A percentile compares a stretch with the other conserved stretches of the same genome.
phyloP scores from a whole-genome alignment of 257 asterid species.

The Perilla frutescens region DNA sequence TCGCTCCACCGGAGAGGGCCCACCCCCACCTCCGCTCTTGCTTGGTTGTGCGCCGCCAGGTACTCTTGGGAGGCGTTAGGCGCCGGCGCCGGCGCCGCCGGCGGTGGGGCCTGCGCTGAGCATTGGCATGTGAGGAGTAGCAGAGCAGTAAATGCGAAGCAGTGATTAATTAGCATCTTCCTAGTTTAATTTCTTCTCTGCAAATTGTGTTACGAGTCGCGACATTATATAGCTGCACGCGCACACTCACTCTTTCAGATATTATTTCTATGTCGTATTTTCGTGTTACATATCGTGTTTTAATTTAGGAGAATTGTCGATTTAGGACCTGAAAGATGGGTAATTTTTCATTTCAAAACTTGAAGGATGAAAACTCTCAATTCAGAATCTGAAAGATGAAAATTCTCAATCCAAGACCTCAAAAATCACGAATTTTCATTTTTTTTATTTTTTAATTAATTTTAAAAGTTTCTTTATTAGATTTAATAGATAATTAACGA shows the following conservation, averaged over 20 bases:
- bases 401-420: too few species aligned
- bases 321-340: too few species aligned
- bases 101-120: slow-evolving; percentile 36
- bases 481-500: too few species aligned
- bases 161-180: slow-evolving; percentile 21
- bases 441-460: too few species aligned
- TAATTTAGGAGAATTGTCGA: too few species aligned
- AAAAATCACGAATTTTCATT: too few species aligned
- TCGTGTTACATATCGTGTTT: not conserved
- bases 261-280: not conserved
- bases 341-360: too few species aligned
- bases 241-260: not conserved
- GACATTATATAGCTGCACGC: not conserved
- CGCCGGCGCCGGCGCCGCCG: slow-evolving; percentile 34
- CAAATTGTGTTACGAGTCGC: not conserved
- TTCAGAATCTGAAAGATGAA: too few species aligned
- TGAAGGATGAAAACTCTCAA: too few species aligned
- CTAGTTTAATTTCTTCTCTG: not conserved
- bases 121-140: slow-evolving; percentile 37
- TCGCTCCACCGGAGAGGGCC: slow-evolving; percentile 73
- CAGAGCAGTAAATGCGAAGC: slow-evolving; percentile 37
- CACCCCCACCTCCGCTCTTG: slow-evolving; percentile 79
- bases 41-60: slow-evolving; percentile 72
- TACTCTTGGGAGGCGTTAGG: slow-evolving; percentile 49
- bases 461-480: too few species aligned